phyloP scores from a whole-genome alignment of 257 asterid genomes.

The Craterostigma plantagineum region DNA sequence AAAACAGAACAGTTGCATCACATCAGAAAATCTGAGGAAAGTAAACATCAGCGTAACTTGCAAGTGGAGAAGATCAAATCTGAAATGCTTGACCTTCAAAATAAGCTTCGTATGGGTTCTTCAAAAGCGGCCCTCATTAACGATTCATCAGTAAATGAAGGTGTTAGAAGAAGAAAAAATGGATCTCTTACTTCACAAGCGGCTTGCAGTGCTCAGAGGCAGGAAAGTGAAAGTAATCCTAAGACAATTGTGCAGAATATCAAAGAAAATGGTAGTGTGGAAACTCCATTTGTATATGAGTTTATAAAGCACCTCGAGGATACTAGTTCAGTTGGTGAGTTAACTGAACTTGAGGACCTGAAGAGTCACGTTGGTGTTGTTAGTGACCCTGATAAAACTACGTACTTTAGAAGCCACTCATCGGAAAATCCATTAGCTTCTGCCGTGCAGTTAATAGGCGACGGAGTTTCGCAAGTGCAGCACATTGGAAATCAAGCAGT shows the following conservation, averaged over 20 bases:
- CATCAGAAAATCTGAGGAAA: constrained; percentile 82
- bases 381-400: constrained; percentile 23
- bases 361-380: constrained; percentile 20
- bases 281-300: constrained; percentile 36
- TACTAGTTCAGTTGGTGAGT: constrained; percentile 36
- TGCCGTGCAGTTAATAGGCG: constrained; percentile 83
- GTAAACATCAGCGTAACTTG: constrained; percentile 68
- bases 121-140: constrained; percentile 22
- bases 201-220: too few species aligned
- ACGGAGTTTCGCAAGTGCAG: constrained; percentile 93
- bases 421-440: constrained; percentile 72
- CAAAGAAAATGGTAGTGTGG: constrained; percentile 31
- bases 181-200: constrained; percentile 22
- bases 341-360: constrained; percentile 46
- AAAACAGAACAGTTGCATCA: constrained; percentile 82
- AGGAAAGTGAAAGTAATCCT: constrained; percentile 21
- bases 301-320: constrained; percentile 25
- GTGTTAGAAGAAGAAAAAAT: constrained; percentile 54
- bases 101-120: constrained; percentile 65
- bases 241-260: constrained; percentile 40
- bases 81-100: constrained; percentile 94
- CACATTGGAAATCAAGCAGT: constrained; percentile 90
- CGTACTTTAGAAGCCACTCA: constrained; percentile 33
- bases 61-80: constrained; percentile 99
- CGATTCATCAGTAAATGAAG: constrained; percentile 44